Conservation (phyloP, 1,284 basidiomycete species). For the Laetiporus sulphureus region DNA sequence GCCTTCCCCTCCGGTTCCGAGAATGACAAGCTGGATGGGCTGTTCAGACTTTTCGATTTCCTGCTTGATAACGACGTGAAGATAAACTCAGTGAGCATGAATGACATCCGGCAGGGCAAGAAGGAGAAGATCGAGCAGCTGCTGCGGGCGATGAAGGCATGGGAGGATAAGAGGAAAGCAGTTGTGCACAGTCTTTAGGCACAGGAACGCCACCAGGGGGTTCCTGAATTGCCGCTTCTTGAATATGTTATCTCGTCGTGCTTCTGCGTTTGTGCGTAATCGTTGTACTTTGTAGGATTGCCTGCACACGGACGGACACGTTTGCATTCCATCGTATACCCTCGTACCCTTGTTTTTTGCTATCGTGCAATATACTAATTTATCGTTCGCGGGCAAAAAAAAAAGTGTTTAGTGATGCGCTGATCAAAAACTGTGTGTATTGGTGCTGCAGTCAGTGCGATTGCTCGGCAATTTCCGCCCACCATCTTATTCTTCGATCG, state of each 20-base stretch:
- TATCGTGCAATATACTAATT: not conserved
- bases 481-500: conserved; percentile 6
- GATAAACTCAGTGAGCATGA: conserved; percentile 86
- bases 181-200: conserved; percentile 48
- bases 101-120: conserved; percentile 79
- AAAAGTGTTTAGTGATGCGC: too few species aligned
- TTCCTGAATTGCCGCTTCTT: conserved; percentile 17
- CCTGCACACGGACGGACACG: not conserved
- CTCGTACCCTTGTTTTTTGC: not conserved
- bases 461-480: conserved; percentile 2
- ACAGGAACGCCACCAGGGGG: conserved; percentile 25
- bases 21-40: conserved; percentile 81
- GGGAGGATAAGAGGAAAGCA: conserved; percentile 67
- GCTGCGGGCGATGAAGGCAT: conserved; percentile 64
- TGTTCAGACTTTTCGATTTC: conserved; percentile 86
- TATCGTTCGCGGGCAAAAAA: too few species aligned
- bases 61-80: conserved; percentile 84
- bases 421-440: too few species aligned
- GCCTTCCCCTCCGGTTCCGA: conserved; percentile 63
- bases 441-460: too few species aligned
- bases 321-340: too few species aligned
- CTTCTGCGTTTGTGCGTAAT: not conserved
- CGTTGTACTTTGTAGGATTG: not conserved
- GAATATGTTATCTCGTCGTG: not conserved
- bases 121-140: conserved; percentile 74